Evolutionary conservation across 768 basidiomycete genomes (phyloP), one percentile per base, ranked within the genome.

Genomic region (Trametes coccinea): DNA sequence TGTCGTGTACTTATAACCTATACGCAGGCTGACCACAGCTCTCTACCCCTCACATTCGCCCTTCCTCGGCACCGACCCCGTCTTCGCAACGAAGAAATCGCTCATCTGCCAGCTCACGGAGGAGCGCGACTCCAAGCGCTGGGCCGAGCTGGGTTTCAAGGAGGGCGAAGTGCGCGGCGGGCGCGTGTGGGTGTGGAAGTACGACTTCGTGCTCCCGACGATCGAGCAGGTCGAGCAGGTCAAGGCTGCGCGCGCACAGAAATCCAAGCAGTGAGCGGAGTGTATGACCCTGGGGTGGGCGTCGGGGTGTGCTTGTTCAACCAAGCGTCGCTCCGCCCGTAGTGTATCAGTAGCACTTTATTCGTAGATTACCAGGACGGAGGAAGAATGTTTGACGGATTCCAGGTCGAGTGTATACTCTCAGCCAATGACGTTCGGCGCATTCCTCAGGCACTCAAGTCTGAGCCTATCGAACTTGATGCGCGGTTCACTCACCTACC

Each of bases 11-110:
- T 60, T 9, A 57, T 2, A 33, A n/a, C 22, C 7, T 4, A 2
- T 33, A n/a, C 8, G 8, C 48, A 72, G 71, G 22, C 63, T 75
- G 34, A 74, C 73, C 16, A 72, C 72, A 4, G 74, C 74, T 14
- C 66, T 75, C 14, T 75, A 75, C 60, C 74, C 74, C 7, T 69
- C 70, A 4, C 70, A 73, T 60, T 73, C 72, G 31, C 74, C 74
- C 16, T 75, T 75, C 70, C 71, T 75, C 9, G 74, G 74, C 46
- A 75, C 73, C 0, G 74, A 75, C 61, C 74, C 74, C 33, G 74
- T 75, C 2, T 75, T 75, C 53, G 74, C 74, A 34, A 75, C 74
- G 2, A 72, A 71, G 68, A 74, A 72, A 61, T 72, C 71, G 41
- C 72, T 75, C 31, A 68, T 75, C 52, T 71, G 71, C 59, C 61